Evolutionary conservation across 2,329 filamentous ascomycete genomes (phyloP).

Genomic region (Sphaerulina musiva): DNA sequence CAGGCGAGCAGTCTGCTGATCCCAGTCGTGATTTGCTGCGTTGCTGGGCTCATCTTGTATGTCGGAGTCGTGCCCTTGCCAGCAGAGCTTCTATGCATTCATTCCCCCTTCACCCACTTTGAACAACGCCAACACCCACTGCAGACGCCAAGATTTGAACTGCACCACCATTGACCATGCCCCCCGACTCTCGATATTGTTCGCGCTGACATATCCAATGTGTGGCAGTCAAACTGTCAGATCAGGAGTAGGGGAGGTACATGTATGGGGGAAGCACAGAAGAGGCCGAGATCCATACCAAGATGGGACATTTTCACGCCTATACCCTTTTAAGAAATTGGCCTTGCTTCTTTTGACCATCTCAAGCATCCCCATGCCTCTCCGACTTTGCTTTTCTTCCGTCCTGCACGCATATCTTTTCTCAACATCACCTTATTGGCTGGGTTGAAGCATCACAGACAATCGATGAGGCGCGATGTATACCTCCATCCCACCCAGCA

Average conservation of each 20-base stretch:
- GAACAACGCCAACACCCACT: too few relatives aligned
- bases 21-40: too few relatives aligned
- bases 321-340: background rate
- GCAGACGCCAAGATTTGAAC: too few relatives aligned
- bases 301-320: background rate
- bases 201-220: too few relatives aligned
- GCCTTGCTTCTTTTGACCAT: conserved; percentile 2
- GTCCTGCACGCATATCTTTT: background rate
- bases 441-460: background rate
- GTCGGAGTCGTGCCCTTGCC: too few relatives aligned
- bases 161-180: too few relatives aligned
- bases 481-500: conserved; percentile 1
- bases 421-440: background rate
- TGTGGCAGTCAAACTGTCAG: too few relatives aligned
- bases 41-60: too few relatives aligned
- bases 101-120: too few relatives aligned
- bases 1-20: too few relatives aligned
- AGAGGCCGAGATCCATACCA: background rate
- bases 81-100: too few relatives aligned
- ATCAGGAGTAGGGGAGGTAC: too few relatives aligned
- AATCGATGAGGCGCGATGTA: background rate
- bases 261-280: background rate
- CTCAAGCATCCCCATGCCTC: background rate
- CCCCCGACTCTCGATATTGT: background rate
- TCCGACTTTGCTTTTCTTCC: conserved; percentile 1